Percentiles rank a stretch among this genome's conserved stretches.
phyloP scores from a whole-genome alignment of 177 flowering plant genomes.

The Vitis hybrid region DNA sequence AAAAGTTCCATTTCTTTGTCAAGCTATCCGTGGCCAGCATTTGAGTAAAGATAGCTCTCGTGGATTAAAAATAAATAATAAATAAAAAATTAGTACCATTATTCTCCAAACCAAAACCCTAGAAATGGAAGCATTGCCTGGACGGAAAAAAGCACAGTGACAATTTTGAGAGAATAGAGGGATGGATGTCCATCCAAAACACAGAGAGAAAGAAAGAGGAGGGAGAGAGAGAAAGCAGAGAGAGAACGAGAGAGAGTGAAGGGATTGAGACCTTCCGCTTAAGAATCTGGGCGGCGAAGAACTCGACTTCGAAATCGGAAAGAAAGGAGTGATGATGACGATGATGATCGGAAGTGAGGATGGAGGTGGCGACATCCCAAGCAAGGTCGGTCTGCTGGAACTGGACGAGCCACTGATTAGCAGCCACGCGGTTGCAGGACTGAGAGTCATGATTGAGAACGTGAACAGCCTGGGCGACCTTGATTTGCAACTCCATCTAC shows the following conservation, averaged over 20 bases:
- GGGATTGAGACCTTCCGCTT: slow-evolving; percentile 65
- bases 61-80: no score
- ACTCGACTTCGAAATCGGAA: slow-evolving; percentile 69
- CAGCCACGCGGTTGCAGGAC: slow-evolving; percentile 89
- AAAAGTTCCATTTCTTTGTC: no score
- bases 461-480: slow-evolving; percentile 86
- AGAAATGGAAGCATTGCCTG: no score
- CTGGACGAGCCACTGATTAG: slow-evolving; percentile 96
- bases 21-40: no score
- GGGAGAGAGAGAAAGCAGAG: not conserved
- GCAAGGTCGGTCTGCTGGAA: slow-evolving; percentile 85
- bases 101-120: no score
- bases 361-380: slow-evolving; percentile 81
- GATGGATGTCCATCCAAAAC: no score
- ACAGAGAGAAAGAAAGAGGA: not conserved
- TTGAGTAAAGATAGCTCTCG: no score
- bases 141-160: no score
- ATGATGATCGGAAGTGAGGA: slow-evolving; percentile 59
- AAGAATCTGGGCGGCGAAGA: slow-evolving; percentile 96
- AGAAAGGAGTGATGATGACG: slow-evolving; percentile 12
- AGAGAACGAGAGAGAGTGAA: not conserved
- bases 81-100: no score
- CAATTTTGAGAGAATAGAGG: no score
- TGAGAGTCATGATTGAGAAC: slow-evolving; percentile 83
- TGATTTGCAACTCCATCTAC: slow-evolving; percentile 56